phyloP scores from a whole-genome alignment of 225 moss, liverwort and hornwort genomes.

The Physcomitrium patens region DNA sequence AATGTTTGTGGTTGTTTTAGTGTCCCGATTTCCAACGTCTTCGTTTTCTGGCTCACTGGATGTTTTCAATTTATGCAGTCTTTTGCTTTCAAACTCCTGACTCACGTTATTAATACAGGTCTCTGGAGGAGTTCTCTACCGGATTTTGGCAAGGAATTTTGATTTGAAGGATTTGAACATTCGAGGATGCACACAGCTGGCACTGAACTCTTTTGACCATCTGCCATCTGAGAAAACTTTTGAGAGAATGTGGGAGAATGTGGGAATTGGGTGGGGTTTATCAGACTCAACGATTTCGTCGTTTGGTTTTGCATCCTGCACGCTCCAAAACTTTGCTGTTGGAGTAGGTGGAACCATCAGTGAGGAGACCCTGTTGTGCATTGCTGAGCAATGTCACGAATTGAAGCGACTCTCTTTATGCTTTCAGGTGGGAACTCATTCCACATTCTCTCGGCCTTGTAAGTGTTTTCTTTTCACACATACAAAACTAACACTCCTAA shows the following conservation, averaged over 20 bases:
- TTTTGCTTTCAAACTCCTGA: background rate
- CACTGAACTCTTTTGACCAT: constrained; percentile 13
- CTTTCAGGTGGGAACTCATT: constrained; percentile 57
- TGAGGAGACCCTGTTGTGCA: constrained; percentile 37
- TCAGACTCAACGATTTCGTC: constrained; percentile 40
- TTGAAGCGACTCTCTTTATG: constrained; percentile 60
- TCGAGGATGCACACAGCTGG: constrained; percentile 59
- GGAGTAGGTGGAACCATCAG: constrained; percentile 70
- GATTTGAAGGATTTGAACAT: constrained; percentile 58
- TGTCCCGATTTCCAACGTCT: background rate
- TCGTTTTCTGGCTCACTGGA: constrained; percentile 14
- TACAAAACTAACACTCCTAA: background rate
- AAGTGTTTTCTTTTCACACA: background rate
- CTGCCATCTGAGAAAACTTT: background rate
- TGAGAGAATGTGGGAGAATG: constrained; percentile 42
- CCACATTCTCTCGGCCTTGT: background rate
- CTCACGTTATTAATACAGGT: constrained; percentile 51
- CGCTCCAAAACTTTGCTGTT: constrained; percentile 52
- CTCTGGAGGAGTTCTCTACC: constrained; percentile 51
- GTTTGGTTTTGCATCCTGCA: constrained; percentile 38
- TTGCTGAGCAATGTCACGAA: constrained; percentile 46
- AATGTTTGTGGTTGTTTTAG: background rate
- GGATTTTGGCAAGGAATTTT: constrained; percentile 56
- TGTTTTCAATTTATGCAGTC: background rate
- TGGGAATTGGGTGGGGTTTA: constrained; percentile 78